A percentile compares a stretch with the other conserved stretches of the same genome.
phyloP scores from a whole-genome alignment of 2,329 filamentous ascomycete genomes.

The Leptosphaerulina australis region DNA sequence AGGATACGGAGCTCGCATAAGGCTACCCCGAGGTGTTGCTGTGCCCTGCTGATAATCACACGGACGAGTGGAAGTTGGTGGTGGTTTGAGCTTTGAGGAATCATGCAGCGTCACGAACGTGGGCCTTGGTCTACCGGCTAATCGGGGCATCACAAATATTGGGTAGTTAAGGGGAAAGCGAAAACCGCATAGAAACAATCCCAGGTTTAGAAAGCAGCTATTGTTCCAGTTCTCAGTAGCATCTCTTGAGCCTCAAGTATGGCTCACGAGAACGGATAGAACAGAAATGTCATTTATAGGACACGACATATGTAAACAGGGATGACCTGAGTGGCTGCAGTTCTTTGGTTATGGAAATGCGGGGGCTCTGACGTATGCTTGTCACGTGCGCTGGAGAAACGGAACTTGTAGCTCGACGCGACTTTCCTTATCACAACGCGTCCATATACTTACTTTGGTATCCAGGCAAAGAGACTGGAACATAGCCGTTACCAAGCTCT shows the following conservation, averaged over 20 bases:
- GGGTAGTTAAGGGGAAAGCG: conserved; percentile 10
- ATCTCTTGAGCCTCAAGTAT: conserved; percentile 22
- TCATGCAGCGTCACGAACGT: conserved; percentile 22
- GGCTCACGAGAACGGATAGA: conserved; percentile 17
- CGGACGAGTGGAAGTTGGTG: conserved; percentile 47
- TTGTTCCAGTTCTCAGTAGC: background rate
- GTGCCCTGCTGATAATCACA: conserved; percentile 35
- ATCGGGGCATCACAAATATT: conserved; percentile 28
- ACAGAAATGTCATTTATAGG: conserved; percentile 17
- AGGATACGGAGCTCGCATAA: conserved; percentile 38
- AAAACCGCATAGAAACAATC: background rate
- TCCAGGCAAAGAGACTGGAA: no score
- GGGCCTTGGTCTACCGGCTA: conserved; percentile 36
- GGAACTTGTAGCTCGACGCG: conserved; percentile 1
- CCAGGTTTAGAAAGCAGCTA: conserved; percentile 12
- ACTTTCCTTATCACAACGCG: conserved; percentile 3
- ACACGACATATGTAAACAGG: conserved; percentile 9
- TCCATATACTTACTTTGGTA: background rate
- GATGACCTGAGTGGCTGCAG: conserved; percentile 11
- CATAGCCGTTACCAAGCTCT: conserved; percentile 1
- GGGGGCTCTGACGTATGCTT: conserved; percentile 28
- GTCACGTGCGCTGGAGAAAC: conserved; percentile 7
- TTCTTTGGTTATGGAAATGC: conserved; percentile 20
- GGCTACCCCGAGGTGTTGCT: conserved; percentile 39
- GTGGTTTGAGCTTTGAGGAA: conserved; percentile 31